Evolutionary conservation across 345 rosid genomes (phyloP), one percentile per base, ranked within the genome.

Genomic region (Brassica carinata): DNA sequence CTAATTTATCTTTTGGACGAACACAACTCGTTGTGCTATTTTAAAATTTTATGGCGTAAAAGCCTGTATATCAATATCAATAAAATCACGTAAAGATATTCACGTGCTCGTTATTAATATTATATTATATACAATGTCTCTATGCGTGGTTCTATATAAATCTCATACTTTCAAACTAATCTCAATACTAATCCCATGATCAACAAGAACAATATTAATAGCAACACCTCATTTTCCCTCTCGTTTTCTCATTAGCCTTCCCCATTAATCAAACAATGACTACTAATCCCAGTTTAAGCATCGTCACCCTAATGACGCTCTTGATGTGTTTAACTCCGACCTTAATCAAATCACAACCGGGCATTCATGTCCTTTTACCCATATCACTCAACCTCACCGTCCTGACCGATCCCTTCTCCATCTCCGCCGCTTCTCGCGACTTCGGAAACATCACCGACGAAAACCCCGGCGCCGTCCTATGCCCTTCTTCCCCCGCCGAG

Each of bases 401-500:
- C 77, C 80, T 62, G 5, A 29, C 83, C 7, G 93, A 90, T 43
- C 88, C 85, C 0, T 77, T 64, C 8, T 69, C 88, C 69, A 84
- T 89, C 13, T 75, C 73, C 45, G 72, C 77, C 2, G 94, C 88
- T 70, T 85, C 98, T 15, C 72, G 31, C 5, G 98, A 96, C 75
- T 92, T 78, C 27, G 99, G 99, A 15, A 86, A 90, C 87, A 76
- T 89, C 11, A 83, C 85, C 23, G 61, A 75, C 7, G 82, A 45
- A 10, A 77, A 75, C 13, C 97, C 99, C 0, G 58, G 69, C 0
- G 95, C 99, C 0, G 95, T 96, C 51, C 89, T 96, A 26, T 77
- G 78, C 45, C 99, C 98, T 3, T 77, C 95, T 0, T 83, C 92
- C 2, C 27, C 59, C 11, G 30, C 79, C 1, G 96, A 96, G 78